A percentile compares a stretch with the other conserved stretches of the same genome.
Conservation (phyloP, 495 filamentous ascomycete species). For the Aspergillus nanangensis region DNA sequence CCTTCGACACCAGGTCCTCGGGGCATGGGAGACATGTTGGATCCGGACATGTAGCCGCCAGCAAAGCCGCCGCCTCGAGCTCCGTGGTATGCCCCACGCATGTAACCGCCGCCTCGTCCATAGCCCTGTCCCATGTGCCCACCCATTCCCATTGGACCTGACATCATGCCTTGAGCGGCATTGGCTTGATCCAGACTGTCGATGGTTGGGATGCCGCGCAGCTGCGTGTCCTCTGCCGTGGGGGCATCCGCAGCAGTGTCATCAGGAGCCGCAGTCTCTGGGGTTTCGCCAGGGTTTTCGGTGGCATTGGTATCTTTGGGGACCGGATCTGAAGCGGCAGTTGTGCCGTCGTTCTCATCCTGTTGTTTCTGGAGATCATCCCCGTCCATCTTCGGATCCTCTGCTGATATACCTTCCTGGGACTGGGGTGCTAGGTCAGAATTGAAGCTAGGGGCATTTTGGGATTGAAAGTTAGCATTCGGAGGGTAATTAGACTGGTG, state of each 20-base stretch:
- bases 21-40: constrained; percentile 30
- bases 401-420: constrained; percentile 20
- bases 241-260: constrained; percentile 2
- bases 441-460: constrained; percentile 30
- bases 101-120: constrained; percentile 33
- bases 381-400: constrained; percentile 5
- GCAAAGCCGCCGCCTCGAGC: constrained; percentile 28
- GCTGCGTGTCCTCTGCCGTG: constrained; percentile 16
- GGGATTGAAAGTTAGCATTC: constrained; percentile 33
- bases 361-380: constrained; percentile 16
- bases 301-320: constrained; percentile 11
- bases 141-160: constrained; percentile 15
- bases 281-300: constrained; percentile 11
- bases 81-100: constrained; percentile 24
- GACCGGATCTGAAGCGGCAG: constrained; percentile 4
- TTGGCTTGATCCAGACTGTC: constrained; percentile 36
- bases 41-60: constrained; percentile 17
- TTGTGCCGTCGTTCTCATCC: constrained; percentile 16
- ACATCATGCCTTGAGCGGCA: constrained; percentile 1
- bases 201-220: constrained; percentile 44
- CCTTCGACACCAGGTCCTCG: constrained; percentile 61
- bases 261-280: constrained; percentile 5
- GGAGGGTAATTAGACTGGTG: constrained; percentile 22
- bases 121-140: constrained; percentile 27
- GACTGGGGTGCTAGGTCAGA: too few relatives aligned